Evolutionary conservation across 495 filamentous ascomycete genomes (phyloP), one percentile per base, ranked within the genome.

Genomic region (Lichina pygmaea): DNA sequence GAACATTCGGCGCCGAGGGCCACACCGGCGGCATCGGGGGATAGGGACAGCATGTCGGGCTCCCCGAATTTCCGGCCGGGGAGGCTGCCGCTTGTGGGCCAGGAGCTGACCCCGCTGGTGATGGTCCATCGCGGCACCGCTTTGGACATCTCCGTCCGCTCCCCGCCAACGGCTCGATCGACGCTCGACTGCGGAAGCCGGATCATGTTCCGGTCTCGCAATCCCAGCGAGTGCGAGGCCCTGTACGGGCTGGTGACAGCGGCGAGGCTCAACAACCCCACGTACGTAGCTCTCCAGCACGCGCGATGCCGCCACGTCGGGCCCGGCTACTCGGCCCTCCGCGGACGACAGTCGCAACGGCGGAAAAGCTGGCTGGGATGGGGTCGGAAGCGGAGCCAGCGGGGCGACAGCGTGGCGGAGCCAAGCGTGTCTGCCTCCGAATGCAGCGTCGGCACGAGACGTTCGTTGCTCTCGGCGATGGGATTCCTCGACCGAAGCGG

Each of bases 61-160:
- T 48, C 49, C 56, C 44, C 13, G 24, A 34, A 54, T 59, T 17
- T 58, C 60, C 8, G 60, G 66, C 3, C 10, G 41, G 63, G 61
- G 45, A 62, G 58, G 31, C 62, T 66, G 4, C 81, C 83, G 4
- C 62, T 93, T 0, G 62, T 97, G 44, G 74, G 73, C 3, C 67
- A 91, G 12, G 78, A 86, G 52, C 70, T 99, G 12, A 93, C 85
- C 0, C 89, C 89, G 0, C 61, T 89, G 9, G 85, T 93, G 11
- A 77, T 80, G 51, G 72, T 94, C 40, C 75, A 86, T 49, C 75
- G 82, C 42, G 85, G 85, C 44, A 94, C 80, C 15, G 86, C 78
- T 16, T 68, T 95, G 33, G 89, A 99, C 55, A 84, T 99, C 44
- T 86, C 86, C 43, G 83, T 99, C 52, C 74, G 81, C 41, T 93